phyloP scores from a whole-genome alignment of 2,329 filamentous ascomycete species.

The Penicillium brasilianum region DNA sequence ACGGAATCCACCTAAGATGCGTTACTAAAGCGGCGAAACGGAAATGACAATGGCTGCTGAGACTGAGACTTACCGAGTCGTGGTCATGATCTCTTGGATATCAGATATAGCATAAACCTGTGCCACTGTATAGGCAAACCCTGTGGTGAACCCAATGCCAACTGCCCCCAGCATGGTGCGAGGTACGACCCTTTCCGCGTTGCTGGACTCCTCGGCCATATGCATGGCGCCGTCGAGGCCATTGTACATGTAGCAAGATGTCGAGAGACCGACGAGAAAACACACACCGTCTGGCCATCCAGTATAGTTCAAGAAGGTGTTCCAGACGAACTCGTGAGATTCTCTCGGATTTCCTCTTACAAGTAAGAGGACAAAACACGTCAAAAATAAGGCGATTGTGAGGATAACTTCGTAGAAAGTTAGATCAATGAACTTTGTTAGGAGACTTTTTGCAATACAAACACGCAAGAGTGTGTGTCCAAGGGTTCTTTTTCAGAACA shows the following conservation, averaged over 20 bases:
- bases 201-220: not conserved
- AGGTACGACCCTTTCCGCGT: not conserved
- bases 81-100: not conserved
- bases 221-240: not conserved
- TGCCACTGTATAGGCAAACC: not conserved
- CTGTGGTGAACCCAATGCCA: not conserved
- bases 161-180: not conserved
- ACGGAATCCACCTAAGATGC: not conserved
- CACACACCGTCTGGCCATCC: not conserved
- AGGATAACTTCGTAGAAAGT: not conserved
- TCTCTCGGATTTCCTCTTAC: not conserved
- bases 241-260: constrained; percentile 1
- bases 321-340: not conserved
- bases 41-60: not conserved
- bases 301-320: not conserved
- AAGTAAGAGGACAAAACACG: not conserved
- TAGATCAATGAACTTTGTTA: not conserved
- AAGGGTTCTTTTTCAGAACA: not conserved
- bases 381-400: not conserved
- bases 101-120: not conserved
- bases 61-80: not conserved
- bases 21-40: not conserved
- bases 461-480: not conserved
- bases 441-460: not conserved
- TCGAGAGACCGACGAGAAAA: not conserved